A percentile compares a stretch with the other conserved stretches of the same genome.
Evolutionary conservation across 495 filamentous ascomycete species (phyloP).

Genomic region (Friedmanniomyces simplex): DNA sequence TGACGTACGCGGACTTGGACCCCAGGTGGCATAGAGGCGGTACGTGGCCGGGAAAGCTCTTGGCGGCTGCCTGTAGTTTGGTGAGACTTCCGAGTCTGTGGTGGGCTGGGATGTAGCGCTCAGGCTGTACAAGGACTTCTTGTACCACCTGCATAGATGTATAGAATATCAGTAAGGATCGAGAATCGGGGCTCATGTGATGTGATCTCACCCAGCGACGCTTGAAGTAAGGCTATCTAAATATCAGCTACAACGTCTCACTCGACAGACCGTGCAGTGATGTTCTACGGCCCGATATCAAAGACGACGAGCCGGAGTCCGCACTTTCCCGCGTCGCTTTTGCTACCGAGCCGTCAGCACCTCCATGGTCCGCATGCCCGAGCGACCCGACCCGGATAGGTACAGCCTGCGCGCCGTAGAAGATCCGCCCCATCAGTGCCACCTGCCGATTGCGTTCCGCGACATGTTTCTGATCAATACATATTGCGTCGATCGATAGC

Average conservation of each 20-base stretch:
- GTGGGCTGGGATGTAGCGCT: background rate
- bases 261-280: no score
- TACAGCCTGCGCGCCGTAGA: background rate
- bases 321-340: no score
- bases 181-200: no score
- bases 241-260: background rate
- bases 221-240: background rate
- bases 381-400: background rate
- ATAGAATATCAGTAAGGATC: no score
- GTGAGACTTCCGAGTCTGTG: no score
- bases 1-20: background rate
- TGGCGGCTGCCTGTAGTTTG: no score
- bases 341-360: no score
- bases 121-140: background rate
- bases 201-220: background rate
- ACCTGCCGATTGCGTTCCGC: background rate
- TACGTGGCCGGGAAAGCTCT: background rate
- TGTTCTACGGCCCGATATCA: no score
- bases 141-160: background rate
- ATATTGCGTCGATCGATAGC: background rate
- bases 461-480: background rate
- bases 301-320: no score
- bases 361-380: no score
- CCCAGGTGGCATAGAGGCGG: no score
- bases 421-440: background rate